Base-by-base conservation (phyloP, 345 rosid genomes). In the Citrus mangshanensis region DNA sequence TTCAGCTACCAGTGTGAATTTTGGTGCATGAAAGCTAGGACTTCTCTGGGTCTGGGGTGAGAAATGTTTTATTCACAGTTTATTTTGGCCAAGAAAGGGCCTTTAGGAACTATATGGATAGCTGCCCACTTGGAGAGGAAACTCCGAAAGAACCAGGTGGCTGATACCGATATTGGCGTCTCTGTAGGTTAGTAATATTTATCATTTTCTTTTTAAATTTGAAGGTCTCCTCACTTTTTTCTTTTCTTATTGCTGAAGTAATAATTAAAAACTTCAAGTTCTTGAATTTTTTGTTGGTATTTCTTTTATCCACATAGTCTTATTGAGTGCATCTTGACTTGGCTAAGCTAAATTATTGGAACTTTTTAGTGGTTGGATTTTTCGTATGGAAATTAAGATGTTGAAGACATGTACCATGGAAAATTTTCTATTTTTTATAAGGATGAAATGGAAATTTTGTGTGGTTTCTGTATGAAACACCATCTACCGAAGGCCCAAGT, bases 51-150 rank as follows among this genome's bases (percentile, higher is more conserved):
- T 67, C 18, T 59, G 63, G 73, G 80, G 61, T 64, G 78, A 84
- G 83, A 86, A 74, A 97, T 97, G 99, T 97, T 97, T 85, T 97
- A 97, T 81, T 94, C 99, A 70, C 99, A 97, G 87, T 97, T 97
- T 82, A 97, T 97, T 83, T 86, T 97, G 91, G 99, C 99, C 68
- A 97, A 97, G 95, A 97, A 97, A 88, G 99, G 99, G 77, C 99
- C 99, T 68, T 89, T 97, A 70, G 98, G 99, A 78, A 97, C 99
- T 4, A 97, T 97, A 84, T 97, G 99, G 99, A 97, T 97, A 35
- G 99, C 99, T 2, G 99, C 99, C 61, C 99, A 97, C 85, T 86
- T 97, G 87, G 99, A 97, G 89, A 89, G 99, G 86, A 97, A 97
- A 91, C 98, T 97, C 64, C 96, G 99, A 5, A 97, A 97, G 91